A percentile compares a stretch with the other conserved stretches of the same genome.
Evolutionary conservation across 2,329 filamentous ascomycete species (phyloP).

Genomic region (Cladosporium sp.): DNA sequence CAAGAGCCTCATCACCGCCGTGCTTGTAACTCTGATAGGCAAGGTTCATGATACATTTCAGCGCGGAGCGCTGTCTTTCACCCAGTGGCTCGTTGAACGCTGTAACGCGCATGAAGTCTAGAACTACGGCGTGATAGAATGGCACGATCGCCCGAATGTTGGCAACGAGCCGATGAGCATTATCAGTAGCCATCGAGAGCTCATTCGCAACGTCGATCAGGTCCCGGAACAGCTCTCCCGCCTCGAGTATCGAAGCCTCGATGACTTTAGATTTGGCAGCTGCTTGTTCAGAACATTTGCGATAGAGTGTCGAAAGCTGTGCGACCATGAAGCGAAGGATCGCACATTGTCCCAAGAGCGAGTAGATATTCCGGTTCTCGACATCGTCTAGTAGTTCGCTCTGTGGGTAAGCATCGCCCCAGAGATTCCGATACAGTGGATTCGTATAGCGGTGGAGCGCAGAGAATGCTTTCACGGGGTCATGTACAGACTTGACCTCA

Average conservation of each 20-base stretch:
- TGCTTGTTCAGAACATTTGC: neutral
- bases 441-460: neutral
- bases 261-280: neutral
- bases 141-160: neutral
- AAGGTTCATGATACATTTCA: neutral
- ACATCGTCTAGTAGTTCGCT: neutral
- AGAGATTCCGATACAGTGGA: neutral
- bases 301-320: neutral
- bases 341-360: neutral
- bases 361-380: neutral
- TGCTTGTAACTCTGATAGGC: neutral
- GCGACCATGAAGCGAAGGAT: neutral
- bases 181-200: neutral
- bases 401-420: neutral
- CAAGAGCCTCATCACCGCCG: neutral
- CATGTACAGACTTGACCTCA: neutral
- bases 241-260: neutral
- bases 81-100: neutral
- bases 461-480: neutral
- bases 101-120: neutral
- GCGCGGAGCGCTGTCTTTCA: neutral
- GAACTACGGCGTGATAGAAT: neutral
- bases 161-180: neutral
- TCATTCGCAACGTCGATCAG: neutral
- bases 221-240: neutral